Percentiles rank a stretch among this genome's conserved stretches.
Conservation (phyloP, 2,329 filamentous ascomycete genomes). For the Hypoxylon sp. region DNA sequence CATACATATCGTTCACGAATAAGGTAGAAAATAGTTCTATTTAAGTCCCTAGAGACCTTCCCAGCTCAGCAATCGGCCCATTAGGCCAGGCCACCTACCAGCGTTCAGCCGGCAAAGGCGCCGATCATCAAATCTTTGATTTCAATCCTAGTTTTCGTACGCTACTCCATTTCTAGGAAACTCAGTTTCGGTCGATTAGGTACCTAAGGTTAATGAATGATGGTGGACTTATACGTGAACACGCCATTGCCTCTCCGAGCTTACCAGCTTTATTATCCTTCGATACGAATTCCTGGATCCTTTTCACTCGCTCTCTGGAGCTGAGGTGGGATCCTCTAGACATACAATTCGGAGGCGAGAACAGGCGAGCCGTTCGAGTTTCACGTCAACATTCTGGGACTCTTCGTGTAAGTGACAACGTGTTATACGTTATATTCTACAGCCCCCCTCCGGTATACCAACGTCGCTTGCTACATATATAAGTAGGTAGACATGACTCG, state of each 20-base stretch:
- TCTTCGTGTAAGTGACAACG: not conserved
- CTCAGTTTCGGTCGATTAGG: not conserved
- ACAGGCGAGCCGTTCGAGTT: not conserved
- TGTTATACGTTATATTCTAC: conserved; percentile 15
- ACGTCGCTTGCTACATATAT: conserved; percentile 24
- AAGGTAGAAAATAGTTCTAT: not conserved
- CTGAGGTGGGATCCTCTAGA: not conserved
- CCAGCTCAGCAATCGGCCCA: not conserved
- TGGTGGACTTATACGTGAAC: not conserved
- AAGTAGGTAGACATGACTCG: conserved; percentile 21
- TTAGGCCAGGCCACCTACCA: not conserved
- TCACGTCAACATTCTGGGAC: not conserved
- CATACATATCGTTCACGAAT: not conserved
- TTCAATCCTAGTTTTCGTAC: not conserved
- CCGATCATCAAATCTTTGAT: not conserved
- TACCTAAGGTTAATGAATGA: not conserved
- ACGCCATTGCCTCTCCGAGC: not conserved
- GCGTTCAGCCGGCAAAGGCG: not conserved
- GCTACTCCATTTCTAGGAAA: not conserved
- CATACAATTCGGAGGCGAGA: not conserved
- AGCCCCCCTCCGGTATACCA: conserved; percentile 8
- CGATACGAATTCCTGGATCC: not conserved
- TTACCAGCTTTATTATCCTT: not conserved
- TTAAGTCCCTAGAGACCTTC: not conserved
- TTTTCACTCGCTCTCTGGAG: not conserved